Conservation (phyloP, 805 yeast genomes). For the Komagataella ulmi region DNA sequence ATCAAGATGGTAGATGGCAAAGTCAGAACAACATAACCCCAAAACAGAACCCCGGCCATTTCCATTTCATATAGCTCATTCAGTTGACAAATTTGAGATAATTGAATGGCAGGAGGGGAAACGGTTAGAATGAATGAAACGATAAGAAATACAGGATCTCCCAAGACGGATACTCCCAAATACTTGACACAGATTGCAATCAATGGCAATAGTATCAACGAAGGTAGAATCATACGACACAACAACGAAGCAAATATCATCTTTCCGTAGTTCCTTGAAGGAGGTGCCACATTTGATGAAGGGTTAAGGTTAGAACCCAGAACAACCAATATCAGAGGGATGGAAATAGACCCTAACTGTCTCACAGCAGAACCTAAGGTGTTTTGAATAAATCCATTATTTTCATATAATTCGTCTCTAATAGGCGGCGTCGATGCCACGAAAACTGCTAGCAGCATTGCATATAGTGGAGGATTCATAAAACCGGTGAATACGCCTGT, state of each 20-base stretch:
- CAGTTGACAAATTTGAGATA: slow-evolving; percentile 69
- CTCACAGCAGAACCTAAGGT: slow-evolving; percentile 51
- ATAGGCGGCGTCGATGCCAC: slow-evolving; percentile 55
- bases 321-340: slow-evolving; percentile 64
- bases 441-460: slow-evolving; percentile 56
- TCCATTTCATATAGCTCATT: slow-evolving; percentile 67
- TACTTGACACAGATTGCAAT: slow-evolving; percentile 53
- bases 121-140: slow-evolving; percentile 66
- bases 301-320: slow-evolving; percentile 73
- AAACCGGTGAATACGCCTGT: slow-evolving; percentile 18
- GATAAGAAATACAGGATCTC: slow-evolving; percentile 70
- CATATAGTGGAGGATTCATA: slow-evolving; percentile 78
- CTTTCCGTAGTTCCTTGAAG: slow-evolving; percentile 46
- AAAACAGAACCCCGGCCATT: slow-evolving; percentile 71
- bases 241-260: slow-evolving; percentile 57
- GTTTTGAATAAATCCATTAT: slow-evolving; percentile 48
- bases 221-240: slow-evolving; percentile 71
- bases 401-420: slow-evolving; percentile 42
- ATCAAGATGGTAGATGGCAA: slow-evolving; percentile 64
- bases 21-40: slow-evolving; percentile 71
- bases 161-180: slow-evolving; percentile 52
- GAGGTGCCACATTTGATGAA: slow-evolving; percentile 51
- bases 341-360: slow-evolving; percentile 62
- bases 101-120: slow-evolving; percentile 76
- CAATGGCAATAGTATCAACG: slow-evolving; percentile 51